Conservation (phyloP, 2,329 filamentous ascomycete genomes). For the Fusarium annulatum region DNA sequence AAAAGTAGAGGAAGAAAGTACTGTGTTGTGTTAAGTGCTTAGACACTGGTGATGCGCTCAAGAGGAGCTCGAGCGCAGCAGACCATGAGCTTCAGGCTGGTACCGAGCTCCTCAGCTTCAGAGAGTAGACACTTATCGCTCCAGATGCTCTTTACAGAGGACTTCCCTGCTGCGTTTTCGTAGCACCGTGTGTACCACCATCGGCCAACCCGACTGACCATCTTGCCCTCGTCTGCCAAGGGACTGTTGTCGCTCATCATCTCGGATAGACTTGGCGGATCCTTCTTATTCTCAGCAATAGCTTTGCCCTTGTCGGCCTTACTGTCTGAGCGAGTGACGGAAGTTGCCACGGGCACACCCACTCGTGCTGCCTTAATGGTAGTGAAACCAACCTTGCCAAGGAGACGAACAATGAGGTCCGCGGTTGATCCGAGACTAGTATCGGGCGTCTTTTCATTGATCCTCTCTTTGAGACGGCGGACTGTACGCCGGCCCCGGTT, state of each 20-base stretch:
- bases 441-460: constrained; percentile 70
- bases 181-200: constrained; percentile 99
- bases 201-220: constrained; percentile 91
- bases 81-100: constrained; percentile 89
- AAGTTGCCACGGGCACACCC: constrained; percentile 76
- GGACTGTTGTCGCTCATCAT: constrained; percentile 77
- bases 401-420: constrained; percentile 71
- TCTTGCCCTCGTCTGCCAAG: constrained; percentile 82
- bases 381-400: constrained; percentile 76
- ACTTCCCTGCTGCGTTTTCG: constrained; percentile 70
- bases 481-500: constrained; percentile 75
- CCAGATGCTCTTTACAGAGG: constrained; percentile 75
- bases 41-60: constrained; percentile 63
- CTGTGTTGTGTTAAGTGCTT: constrained; percentile 15
- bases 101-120: constrained; percentile 88
- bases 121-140: constrained; percentile 76
- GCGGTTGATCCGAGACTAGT: constrained; percentile 70
- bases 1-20: constrained; percentile 29
- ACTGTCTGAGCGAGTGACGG: constrained; percentile 51
- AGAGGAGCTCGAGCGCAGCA: constrained; percentile 87
- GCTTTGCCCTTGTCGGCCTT: constrained; percentile 25
- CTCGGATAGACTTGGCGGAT: constrained; percentile 72
- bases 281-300: constrained; percentile 46
- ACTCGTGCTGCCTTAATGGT: constrained; percentile 81
- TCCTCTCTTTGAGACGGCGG: constrained; percentile 76